A percentile compares a stretch with the other conserved stretches of the same genome.
phyloP scores from a whole-genome alignment of 257 asterid species.

The Solanum virginianum region DNA sequence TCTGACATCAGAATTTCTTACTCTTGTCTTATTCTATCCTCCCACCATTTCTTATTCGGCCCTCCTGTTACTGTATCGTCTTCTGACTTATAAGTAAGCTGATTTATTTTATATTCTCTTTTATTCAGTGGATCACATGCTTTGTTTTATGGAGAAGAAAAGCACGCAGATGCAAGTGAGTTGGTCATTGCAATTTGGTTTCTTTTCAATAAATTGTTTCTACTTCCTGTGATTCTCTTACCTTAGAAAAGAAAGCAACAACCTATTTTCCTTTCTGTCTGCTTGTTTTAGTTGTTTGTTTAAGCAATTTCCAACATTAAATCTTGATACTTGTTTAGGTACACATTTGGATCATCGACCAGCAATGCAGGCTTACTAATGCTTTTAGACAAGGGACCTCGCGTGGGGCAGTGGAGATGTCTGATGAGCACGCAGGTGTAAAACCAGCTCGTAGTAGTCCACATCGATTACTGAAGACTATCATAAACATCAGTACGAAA shows the following conservation, averaged over 20 bases:
- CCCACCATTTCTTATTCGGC: neutral
- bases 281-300: neutral
- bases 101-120: slow-evolving; percentile 12
- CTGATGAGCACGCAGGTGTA: slow-evolving; percentile 4
- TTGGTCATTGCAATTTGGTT: neutral
- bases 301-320: neutral
- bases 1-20: neutral
- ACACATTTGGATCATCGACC: slow-evolving; percentile 1
- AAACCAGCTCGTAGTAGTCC: neutral
- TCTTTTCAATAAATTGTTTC: neutral
- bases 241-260: neutral
- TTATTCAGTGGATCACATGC: slow-evolving; percentile 64
- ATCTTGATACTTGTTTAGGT: slow-evolving; percentile 5
- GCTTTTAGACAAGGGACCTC: slow-evolving; percentile 18
- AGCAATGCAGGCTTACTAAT: slow-evolving; percentile 11
- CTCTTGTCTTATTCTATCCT: neutral
- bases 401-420: slow-evolving; percentile 13
- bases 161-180: slow-evolving; percentile 76
- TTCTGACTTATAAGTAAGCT: slow-evolving; percentile 1
- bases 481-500: neutral
- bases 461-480: neutral
- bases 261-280: neutral
- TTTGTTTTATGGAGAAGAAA: slow-evolving; percentile 67
- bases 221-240: neutral
- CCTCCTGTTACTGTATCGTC: neutral